Evolutionary conservation across 1,284 basidiomycete genomes (phyloP), one percentile per base, ranked within the genome.

Genomic region (Thecaphora thlaspeos): DNA sequence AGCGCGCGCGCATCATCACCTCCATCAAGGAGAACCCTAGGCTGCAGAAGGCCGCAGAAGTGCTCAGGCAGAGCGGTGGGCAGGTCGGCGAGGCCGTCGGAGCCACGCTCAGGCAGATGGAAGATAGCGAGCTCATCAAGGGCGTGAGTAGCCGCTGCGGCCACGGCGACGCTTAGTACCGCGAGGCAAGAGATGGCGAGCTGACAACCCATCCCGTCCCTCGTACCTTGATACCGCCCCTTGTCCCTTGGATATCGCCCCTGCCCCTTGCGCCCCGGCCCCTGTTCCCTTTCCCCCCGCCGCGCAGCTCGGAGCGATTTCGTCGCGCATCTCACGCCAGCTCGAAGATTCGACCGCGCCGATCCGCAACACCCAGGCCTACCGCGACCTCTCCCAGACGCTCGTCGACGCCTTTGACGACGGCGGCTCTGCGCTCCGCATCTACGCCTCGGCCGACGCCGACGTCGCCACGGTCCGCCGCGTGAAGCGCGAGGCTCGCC

Each of bases 11-110:
- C 80, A 92, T 96, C 67, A 87, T 89, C 18, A 89, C 90, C 11
- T 91, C 91, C 71, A 95, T 99, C 61, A 90, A 96, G 82, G 90
- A 96, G 80, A 99, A 99, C 76, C 95, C 95, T 10, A 83, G 86
- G 50, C 81, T 99, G 54, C 85, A 89, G 51, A 88, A 89, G 0
- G 94, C 93, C 0, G 93, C 92, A 1, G 89, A 93, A 72, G 89
- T 93, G 71, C 83, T 98, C 52, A 87, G 85, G 74, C 89, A 89
- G 77, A 84, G 87, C 15, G 95, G 95, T 61, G 84, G 94, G 51
- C 91, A 90, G 75, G 89, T 97, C 58, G 88, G 89, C 41, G 93
- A 97, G 78, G 94, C 94, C 10, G 91, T 97, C 44, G 84, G 85
- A 15, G 89, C 91, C 72, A 91, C 94, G 19, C 83, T 97, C 49